A percentile compares a stretch with the other conserved stretches of the same genome.
Conservation (phyloP, 805 yeast genomes). For the Kazachstania bromeliacearum region DNA sequence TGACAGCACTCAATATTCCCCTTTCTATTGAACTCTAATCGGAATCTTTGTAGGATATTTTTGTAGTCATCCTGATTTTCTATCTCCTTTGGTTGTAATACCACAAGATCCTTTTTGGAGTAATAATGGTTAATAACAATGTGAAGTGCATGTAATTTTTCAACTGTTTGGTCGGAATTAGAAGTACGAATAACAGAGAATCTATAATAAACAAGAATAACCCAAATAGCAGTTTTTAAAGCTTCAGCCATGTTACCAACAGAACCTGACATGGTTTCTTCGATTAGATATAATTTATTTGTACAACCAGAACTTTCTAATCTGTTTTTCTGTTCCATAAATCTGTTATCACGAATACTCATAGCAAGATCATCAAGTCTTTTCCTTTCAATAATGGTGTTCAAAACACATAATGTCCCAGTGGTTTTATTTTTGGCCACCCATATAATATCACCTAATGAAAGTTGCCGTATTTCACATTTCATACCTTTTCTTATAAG, state of each 20-base stretch:
- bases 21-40: conserved; percentile 35
- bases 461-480: conserved; percentile 46
- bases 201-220: conserved; percentile 53
- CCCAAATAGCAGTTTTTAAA: conserved; percentile 66
- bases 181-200: conserved; percentile 62
- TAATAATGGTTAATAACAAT: conserved; percentile 37
- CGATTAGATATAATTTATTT: conserved; percentile 68
- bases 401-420: conserved; percentile 56
- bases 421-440: conserved; percentile 58
- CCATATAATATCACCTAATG: conserved; percentile 89
- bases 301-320: conserved; percentile 58
- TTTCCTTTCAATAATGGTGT: conserved; percentile 84
- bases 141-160: conserved; percentile 35
- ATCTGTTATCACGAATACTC: conserved; percentile 83
- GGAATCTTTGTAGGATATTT: conserved; percentile 33
- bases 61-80: conserved; percentile 44
- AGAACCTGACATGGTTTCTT: conserved; percentile 48
- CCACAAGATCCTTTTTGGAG: conserved; percentile 37
- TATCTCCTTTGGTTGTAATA: conserved; percentile 42
- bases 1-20: conserved; percentile 35
- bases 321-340: conserved; percentile 76
- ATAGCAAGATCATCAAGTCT: conserved; percentile 74
- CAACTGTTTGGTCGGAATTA: conserved; percentile 65
- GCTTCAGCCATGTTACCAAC: conserved; percentile 46
- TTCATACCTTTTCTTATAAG: conserved; percentile 40